A percentile compares a stretch with the other conserved stretches of the same genome.
Conservation (phyloP, 1,139 yeast genomes). For the Candida sanyaensis region DNA sequence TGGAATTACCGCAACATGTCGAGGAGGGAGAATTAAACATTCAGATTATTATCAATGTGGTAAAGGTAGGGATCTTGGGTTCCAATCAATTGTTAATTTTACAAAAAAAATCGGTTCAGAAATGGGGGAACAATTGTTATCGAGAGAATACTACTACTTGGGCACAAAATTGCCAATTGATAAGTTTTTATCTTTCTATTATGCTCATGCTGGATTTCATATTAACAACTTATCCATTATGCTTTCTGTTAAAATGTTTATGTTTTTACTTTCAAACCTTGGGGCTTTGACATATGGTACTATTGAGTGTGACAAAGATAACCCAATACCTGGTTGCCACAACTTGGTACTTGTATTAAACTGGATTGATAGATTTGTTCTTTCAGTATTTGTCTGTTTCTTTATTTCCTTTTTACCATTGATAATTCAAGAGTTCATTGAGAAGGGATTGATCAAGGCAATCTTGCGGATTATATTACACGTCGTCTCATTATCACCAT, state of each 20-base stretch:
- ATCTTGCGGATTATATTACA: constrained; percentile 61
- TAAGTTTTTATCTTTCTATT: constrained; percentile 78
- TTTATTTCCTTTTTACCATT: constrained; percentile 82
- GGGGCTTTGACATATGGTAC: constrained; percentile 68
- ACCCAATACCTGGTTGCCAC: constrained; percentile 71
- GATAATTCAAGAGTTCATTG: constrained; percentile 76
- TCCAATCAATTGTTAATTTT: constrained; percentile 79
- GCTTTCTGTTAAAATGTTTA: constrained; percentile 69
- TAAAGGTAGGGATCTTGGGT: constrained; percentile 87
- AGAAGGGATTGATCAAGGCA: constrained; percentile 72
- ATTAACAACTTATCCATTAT: constrained; percentile 79
- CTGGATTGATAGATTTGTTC: constrained; percentile 80
- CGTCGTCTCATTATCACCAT: constrained; percentile 71
- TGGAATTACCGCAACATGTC: constrained; percentile 77
- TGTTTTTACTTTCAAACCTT: constrained; percentile 65
- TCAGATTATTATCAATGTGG: constrained; percentile 92
- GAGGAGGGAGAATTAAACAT: constrained; percentile 88
- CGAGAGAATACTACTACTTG: constrained; percentile 80
- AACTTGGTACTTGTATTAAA: constrained; percentile 71
- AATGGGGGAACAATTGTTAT: constrained; percentile 89
- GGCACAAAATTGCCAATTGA: constrained; percentile 82
- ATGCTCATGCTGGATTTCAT: constrained; percentile 93
- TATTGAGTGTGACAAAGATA: constrained; percentile 54
- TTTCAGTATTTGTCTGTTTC: constrained; percentile 81
- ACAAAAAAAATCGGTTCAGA: constrained; percentile 93